phyloP scores from a whole-genome alignment of 371 early-diverging fungal species.

The Rhizopus microsporus region DNA sequence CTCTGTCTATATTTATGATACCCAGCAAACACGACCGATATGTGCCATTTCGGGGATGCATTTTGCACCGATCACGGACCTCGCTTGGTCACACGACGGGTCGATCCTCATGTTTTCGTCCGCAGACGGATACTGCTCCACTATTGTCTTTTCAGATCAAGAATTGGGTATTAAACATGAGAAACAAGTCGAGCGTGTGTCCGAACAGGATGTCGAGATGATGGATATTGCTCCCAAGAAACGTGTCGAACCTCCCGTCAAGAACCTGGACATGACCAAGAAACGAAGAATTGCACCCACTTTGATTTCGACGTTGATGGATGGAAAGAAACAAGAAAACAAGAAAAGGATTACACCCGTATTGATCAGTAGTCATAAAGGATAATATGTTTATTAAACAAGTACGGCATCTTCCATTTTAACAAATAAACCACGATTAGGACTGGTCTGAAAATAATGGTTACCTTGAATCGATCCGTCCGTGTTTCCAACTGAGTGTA shows the following conservation, averaged over 20 bases:
- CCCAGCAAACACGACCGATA: conserved; percentile 71
- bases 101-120: conserved; percentile 74
- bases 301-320: background rate
- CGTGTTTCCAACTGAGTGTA: conserved; percentile 45
- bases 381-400: conserved; percentile 5
- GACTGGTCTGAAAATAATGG: conserved; percentile 45
- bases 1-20: conserved; percentile 86
- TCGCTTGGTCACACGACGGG: conserved; percentile 86
- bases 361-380: conserved; percentile 20
- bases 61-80: conserved; percentile 87
- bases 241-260: conserved; percentile 1
- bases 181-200: conserved; percentile 5
- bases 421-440: conserved; percentile 44
- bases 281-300: conserved; percentile 3
- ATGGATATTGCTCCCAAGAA: conserved; percentile 21
- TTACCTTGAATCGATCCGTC: conserved; percentile 39
- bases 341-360: conserved; percentile 47
- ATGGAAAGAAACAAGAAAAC: conserved; percentile 11
- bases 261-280: conserved; percentile 6
- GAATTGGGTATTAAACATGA: conserved; percentile 55
- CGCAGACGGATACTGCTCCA: conserved; percentile 90
- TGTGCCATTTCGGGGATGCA: conserved; percentile 82
- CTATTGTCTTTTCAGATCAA: conserved; percentile 70
- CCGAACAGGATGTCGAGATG: conserved; percentile 32
- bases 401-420: conserved; percentile 33